Evolutionary conservation across 1,284 basidiomycete genomes (phyloP), one percentile per base, ranked within the genome.

Genomic region (Microbotryum intermedium): DNA sequence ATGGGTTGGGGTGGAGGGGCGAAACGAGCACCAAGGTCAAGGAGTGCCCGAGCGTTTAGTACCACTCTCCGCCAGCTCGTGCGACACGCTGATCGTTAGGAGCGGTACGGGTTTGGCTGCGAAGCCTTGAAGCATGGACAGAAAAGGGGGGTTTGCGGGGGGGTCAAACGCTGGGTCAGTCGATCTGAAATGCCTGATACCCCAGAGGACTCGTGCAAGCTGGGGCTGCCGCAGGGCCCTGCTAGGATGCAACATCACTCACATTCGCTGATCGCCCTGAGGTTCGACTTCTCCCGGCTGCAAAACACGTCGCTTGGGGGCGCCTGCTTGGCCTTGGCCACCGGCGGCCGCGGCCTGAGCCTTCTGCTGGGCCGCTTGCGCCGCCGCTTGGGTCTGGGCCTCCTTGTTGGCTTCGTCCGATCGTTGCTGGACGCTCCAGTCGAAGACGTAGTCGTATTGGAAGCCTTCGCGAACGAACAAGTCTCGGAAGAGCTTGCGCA

Each of bases 391-490:
- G 46, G 49, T 49, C 10, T 29, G 30, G 25, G 48, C 53, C 9
- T 47, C 47, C 57, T 61, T 63, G 50, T 57, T 55, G 29, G 54
- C 60, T 23, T 70, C 66, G 45, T 67, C 69, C 44, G 65, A 59
- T 50, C 72, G 68, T 55, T 74, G 81, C 77, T 92, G 90, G 58
- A 97, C 89, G 69, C 87, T 90, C 92, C 92, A 97, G 77, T 97
- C 93, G 72, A 97, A 97, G 73, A 95, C 88, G 72, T 97, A 97
- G 75, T 97, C 92, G 76, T 97, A 97, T 78, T 94, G 90, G 80
- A 89, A 94, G 57, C 92, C 92, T 75, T 97, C 92, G 56, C 93
- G 87, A 59, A 95, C 90, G 69, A 97, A 97, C 61, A 97, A 83
- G 76, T 97, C 92, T 55, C 92, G 86, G 90, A 97, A 97, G 65